phyloP scores from a whole-genome alignment of 306 rosid genomes.

The Astragalus membranaceus region DNA sequence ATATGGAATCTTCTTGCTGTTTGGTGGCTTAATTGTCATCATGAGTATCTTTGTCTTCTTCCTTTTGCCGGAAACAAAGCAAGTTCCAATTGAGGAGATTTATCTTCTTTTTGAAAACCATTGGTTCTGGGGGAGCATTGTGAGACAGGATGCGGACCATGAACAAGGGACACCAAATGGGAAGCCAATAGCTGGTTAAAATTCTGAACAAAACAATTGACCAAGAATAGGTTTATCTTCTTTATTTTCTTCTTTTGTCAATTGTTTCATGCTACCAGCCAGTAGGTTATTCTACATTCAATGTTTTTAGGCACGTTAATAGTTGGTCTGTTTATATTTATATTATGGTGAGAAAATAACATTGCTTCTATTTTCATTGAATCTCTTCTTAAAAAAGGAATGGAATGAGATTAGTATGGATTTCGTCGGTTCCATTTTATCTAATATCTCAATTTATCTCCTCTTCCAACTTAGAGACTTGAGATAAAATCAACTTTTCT shows the following conservation, averaged over 20 bases:
- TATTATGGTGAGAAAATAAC: too few species aligned
- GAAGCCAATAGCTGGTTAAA: conserved; percentile 27
- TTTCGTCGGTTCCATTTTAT: background rate
- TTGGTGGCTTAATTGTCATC: conserved; percentile 52
- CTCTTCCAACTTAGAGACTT: background rate
- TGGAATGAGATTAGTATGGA: background rate
- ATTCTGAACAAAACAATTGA: background rate
- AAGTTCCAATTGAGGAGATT: conserved; percentile 90
- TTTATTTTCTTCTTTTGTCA: background rate
- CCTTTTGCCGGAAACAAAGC: conserved; percentile 91
- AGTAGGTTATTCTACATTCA: background rate
- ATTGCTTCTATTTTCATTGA: too few species aligned
- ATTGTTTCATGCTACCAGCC: background rate
- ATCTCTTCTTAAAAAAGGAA: too few species aligned
- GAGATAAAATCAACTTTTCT: too few species aligned
- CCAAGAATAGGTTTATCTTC: background rate
- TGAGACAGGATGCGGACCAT: conserved; percentile 19
- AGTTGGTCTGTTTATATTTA: too few species aligned
- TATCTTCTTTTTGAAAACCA: conserved; percentile 78
- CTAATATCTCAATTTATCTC: background rate
- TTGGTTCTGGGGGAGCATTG: conserved; percentile 76
- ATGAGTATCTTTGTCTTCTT: conserved; percentile 77
- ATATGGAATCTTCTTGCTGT: conserved; percentile 84
- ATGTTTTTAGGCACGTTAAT: background rate
- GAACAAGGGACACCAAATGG: conserved; percentile 14